Conservation (phyloP, 495 filamentous ascomycete genomes). For the Xylaria grammica region DNA sequence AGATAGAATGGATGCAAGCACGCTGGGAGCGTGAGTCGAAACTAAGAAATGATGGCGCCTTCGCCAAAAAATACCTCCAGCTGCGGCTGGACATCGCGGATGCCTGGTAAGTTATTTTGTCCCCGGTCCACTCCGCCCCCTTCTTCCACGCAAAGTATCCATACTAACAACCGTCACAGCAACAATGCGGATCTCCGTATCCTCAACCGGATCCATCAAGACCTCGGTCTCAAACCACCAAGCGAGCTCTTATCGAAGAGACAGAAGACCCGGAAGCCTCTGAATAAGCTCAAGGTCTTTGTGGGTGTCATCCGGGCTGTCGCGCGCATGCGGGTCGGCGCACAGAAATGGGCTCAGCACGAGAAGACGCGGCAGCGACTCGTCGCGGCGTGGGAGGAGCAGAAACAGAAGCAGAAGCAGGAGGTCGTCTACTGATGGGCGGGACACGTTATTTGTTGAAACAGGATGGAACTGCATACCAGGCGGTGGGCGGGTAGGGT, state of each 20-base stretch:
- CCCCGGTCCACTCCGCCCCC: conserved; percentile 21
- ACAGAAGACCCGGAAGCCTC: conserved; percentile 23
- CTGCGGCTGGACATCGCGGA: conserved; percentile 81
- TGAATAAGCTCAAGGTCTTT: conserved; percentile 37
- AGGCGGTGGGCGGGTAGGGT: not conserved
- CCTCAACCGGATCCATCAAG: conserved; percentile 70
- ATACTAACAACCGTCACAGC: conserved; percentile 51
- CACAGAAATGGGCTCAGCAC: conserved; percentile 45
- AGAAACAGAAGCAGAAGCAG: conserved; percentile 20
- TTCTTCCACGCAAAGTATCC: not conserved
- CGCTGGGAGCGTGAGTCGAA: conserved; percentile 77
- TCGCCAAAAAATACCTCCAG: conserved; percentile 75
- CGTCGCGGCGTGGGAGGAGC: conserved; percentile 43
- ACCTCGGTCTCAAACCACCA: conserved; percentile 44
- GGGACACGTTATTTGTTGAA: not conserved
- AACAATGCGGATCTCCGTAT: conserved; percentile 90
- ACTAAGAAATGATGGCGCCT: conserved; percentile 77
- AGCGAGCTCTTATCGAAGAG: conserved; percentile 31
- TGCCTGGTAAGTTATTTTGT: conserved; percentile 74
- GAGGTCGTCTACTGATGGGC: not conserved
- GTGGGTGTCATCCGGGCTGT: conserved; percentile 45
- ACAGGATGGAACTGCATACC: not conserved
- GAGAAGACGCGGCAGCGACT: conserved; percentile 46
- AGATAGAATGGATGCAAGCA: conserved; percentile 87
- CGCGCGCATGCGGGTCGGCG: conserved; percentile 47